Percentiles rank a stretch among this genome's conserved stretches.
Conservation (phyloP, 345 rosid genomes). For the Dovyalis caffra region DNA sequence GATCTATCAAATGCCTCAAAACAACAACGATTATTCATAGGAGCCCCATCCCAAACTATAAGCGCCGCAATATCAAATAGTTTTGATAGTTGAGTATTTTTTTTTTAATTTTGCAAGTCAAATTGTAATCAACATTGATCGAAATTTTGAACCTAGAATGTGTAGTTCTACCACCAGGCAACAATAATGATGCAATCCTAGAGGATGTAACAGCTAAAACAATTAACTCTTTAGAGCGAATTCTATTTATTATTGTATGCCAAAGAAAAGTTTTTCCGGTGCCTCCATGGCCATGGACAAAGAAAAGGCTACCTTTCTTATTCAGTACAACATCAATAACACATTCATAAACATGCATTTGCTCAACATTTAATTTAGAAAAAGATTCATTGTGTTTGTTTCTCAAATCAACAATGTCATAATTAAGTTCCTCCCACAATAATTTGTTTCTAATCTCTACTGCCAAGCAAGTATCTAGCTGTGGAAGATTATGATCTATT, state of each 20-base stretch:
- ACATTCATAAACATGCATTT: no score
- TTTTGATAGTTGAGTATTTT: no score
- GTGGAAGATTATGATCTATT: not conserved
- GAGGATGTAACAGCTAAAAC: not conserved
- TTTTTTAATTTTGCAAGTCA: no score
- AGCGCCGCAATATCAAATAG: not conserved
- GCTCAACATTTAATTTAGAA: no score
- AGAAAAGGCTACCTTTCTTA: not conserved
- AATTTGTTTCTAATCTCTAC: not conserved
- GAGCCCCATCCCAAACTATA: not conserved
- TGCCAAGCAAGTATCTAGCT: no score
- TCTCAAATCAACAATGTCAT: not conserved
- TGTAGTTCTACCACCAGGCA: not conserved
- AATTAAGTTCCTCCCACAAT: not conserved
- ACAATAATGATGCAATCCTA: not conserved
- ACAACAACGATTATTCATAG: not conserved
- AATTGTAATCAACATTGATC: not conserved
- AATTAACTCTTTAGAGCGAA: not conserved
- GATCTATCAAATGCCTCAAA: not conserved
- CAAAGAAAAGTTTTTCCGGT: not conserved
- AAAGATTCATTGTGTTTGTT: no score
- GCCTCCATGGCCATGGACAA: not conserved
- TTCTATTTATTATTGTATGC: not conserved
- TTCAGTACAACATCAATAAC: no score
- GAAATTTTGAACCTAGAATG: constrained; percentile 1